Evolutionary conservation across 768 basidiomycete species (phyloP), one percentile per base, ranked within the genome.

Genomic region (Lactarius tabidus): DNA sequence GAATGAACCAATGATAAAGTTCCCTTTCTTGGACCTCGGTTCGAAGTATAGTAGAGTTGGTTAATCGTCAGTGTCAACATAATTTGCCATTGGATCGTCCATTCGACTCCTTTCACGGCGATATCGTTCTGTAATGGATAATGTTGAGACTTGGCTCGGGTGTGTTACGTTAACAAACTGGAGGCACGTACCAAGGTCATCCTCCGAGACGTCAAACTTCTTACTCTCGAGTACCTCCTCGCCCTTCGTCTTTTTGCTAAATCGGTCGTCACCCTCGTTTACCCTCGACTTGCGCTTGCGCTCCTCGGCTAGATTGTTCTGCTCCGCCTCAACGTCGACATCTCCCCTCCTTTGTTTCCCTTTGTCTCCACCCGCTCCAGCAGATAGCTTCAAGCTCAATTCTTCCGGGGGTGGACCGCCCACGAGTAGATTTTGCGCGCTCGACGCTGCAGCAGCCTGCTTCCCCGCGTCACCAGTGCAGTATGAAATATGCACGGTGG

Each of bases 71-170:
- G 17, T 69, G 74, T 94, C 94, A 58, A 92, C 82, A 73, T 95
- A 94, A 74, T 91, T 92, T 45, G 91, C 90, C 94, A 97, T 97
- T 4, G 94, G 94, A 75, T 97, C 94, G 64, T 94, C 91, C 56
- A 81, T 79, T 76, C 87, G 85, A 59, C 85, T 84, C 69, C 82
- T 83, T 33, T 75, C 81, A 84, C 93, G 87, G 64, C 94, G 84
- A 75, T 95, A 97, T n/a, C 90, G 91, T 88, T 97, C 93, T 92
- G 79, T 67, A 74, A 70, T 15, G 26, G 48, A 26, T 26, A 14
- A 48, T 45, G 43, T 48, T 48, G 45, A 45, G 43, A 45, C n/a
- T 10, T 43, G n/a, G 14, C 6, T 26, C 48, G 14, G 15, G 23
- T 48, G 45, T 26, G 23, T 23, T 23, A n/a, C 7, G 29, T 58